Evolutionary conservation across 805 yeast genomes (phyloP).

Genomic region (Ogataea salicorniae): DNA sequence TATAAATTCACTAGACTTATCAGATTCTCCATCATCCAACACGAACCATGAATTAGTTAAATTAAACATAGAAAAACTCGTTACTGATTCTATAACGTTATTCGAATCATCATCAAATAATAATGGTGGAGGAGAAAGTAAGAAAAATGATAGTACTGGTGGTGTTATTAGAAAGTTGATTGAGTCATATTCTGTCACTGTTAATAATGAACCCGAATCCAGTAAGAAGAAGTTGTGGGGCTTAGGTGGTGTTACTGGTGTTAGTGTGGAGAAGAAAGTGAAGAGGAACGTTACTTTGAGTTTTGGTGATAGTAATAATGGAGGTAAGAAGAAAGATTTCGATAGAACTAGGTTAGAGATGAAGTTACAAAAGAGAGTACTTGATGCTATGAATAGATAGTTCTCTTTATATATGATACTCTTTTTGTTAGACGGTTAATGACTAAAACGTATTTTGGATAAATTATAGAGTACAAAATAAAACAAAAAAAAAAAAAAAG

Average conservation of each 20-base stretch:
- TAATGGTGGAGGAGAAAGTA: too few species aligned
- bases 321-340: slow-evolving; percentile 25
- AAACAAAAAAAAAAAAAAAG: too few species aligned
- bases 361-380: slow-evolving; percentile 43
- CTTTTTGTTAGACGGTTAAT: background rate
- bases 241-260: background rate
- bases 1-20: background rate
- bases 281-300: background rate
- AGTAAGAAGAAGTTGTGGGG: background rate
- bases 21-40: background rate
- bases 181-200: slow-evolving; percentile 18
- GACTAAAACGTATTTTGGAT: background rate
- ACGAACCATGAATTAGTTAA: slow-evolving; percentile 3
- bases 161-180: slow-evolving; percentile 5
- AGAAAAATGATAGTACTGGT: background rate
- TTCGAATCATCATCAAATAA: background rate
- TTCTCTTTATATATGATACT: background rate
- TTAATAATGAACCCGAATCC: slow-evolving; percentile 8
- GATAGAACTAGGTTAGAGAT: slow-evolving; percentile 46
- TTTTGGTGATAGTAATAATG: background rate
- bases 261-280: too few species aligned
- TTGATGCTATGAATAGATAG: slow-evolving; percentile 29
- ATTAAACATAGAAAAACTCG: slow-evolving; percentile 11
- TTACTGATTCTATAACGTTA: slow-evolving; percentile 17
- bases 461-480: background rate